Evolutionary conservation across 2,329 filamentous ascomycete genomes (phyloP).

Genomic region (Chrysoporthe puriensis): DNA sequence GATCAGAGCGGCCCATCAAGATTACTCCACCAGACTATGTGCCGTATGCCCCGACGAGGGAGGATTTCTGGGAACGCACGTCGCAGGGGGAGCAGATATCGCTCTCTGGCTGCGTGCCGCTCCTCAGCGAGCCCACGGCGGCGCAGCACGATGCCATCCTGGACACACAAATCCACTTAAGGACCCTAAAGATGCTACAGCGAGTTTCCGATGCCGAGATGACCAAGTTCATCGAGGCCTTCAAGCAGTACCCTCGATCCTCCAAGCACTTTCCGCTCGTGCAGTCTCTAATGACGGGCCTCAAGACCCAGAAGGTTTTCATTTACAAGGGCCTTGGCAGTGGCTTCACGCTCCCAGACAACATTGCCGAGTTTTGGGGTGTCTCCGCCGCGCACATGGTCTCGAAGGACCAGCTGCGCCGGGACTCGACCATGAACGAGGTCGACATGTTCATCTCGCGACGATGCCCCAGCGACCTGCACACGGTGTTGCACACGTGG

Average conservation of each 20-base stretch:
- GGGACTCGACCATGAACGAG: slow-evolving; percentile 25
- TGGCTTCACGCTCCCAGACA: slow-evolving; percentile 39
- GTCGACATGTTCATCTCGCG: slow-evolving; percentile 43
- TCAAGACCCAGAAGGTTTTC: slow-evolving; percentile 33
- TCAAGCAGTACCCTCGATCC: slow-evolving; percentile 31
- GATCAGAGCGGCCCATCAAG: slow-evolving; percentile 27
- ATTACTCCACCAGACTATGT: slow-evolving; percentile 34
- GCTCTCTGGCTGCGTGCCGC: slow-evolving; percentile 37
- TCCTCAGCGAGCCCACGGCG: slow-evolving; percentile 35
- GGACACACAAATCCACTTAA: slow-evolving; percentile 38
- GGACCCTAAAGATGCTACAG: slow-evolving; percentile 39
- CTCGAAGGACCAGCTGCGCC: slow-evolving; percentile 13
- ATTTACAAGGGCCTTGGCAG: slow-evolving; percentile 42
- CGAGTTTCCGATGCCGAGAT: slow-evolving; percentile 35
- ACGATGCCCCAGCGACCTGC: slow-evolving; percentile 37
- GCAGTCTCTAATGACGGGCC: slow-evolving; percentile 35
- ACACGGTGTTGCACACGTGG: slow-evolving; percentile 43
- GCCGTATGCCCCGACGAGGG: slow-evolving; percentile 32
- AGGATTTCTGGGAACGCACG: slow-evolving; percentile 39
- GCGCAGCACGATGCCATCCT: slow-evolving; percentile 38
- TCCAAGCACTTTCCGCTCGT: slow-evolving; percentile 33
- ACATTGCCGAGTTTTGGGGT: slow-evolving; percentile 41
- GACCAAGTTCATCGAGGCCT: slow-evolving; percentile 34
- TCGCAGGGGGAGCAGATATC: slow-evolving; percentile 36
- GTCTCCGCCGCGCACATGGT: slow-evolving; percentile 32